phyloP scores from a whole-genome alignment of 2,329 filamentous ascomycete species.

The Magnaporthales sp. region DNA sequence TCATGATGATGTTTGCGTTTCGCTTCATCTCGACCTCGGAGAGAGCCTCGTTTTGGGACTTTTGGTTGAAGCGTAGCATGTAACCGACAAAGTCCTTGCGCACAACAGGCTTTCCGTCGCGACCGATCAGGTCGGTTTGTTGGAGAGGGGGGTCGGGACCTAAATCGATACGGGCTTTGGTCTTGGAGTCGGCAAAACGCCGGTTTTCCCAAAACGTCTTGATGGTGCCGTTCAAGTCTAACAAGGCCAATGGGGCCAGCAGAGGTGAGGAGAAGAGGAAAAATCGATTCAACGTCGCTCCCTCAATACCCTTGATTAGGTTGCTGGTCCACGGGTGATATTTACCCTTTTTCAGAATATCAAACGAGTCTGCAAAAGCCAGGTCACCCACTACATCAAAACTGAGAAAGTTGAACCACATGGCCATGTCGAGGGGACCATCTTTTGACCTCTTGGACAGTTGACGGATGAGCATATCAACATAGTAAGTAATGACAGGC shows the following conservation, averaged over 20 bases:
- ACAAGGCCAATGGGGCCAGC: neutral
- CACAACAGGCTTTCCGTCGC: neutral
- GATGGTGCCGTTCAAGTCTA: neutral
- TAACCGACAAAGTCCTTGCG: conserved; percentile 1
- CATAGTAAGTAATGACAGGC: conserved; percentile 20
- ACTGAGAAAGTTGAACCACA: conserved; percentile 16
- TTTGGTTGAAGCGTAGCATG: conserved; percentile 1
- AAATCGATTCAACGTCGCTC: neutral
- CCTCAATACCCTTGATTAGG: conserved; percentile 12
- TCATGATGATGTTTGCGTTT: conserved; percentile 14
- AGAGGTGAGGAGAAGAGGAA: neutral
- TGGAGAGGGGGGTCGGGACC: conserved; percentile 2
- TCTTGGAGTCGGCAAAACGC: neutral
- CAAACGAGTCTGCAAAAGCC: conserved; percentile 11
- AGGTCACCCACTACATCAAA: conserved; percentile 9
- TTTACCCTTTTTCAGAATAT: conserved; percentile 7
- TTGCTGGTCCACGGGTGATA: conserved; percentile 13
- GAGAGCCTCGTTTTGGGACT: conserved; percentile 2
- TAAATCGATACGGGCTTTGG: neutral
- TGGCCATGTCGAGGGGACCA: conserved; percentile 13
- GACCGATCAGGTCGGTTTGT: neutral
- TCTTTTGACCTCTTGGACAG: conserved; percentile 11
- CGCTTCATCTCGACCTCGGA: conserved; percentile 14
- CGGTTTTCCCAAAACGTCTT: neutral
- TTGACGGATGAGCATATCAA: conserved; percentile 11